phyloP scores from a whole-genome alignment of 495 filamentous ascomycete species.

The Trichoderma asperelloides region DNA sequence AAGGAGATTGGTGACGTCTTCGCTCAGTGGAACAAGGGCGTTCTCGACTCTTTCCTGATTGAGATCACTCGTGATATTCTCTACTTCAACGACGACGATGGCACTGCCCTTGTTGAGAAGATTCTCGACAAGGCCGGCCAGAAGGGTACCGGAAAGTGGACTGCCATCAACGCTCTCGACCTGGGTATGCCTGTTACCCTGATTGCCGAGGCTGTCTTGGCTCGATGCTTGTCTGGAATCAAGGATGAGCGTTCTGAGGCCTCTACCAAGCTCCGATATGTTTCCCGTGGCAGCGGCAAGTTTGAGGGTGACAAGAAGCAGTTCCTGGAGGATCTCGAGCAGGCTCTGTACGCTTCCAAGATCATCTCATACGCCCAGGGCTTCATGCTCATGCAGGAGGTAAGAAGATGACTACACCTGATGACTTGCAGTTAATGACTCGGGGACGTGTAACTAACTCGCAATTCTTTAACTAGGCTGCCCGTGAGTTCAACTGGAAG shows the following conservation, averaged over 20 bases:
- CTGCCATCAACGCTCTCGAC: constrained; percentile 96
- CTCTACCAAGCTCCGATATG: constrained; percentile 59
- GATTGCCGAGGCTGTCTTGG: constrained; percentile 94
- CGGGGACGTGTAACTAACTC: constrained; percentile 15
- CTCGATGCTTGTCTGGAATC: constrained; percentile 85
- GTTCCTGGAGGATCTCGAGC: constrained; percentile 94
- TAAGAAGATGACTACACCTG: constrained; percentile 35
- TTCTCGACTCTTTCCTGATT: constrained; percentile 98
- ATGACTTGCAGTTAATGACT: not conserved
- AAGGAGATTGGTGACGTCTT: constrained; percentile 96
- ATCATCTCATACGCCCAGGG: constrained; percentile 99
- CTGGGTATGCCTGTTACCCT: constrained; percentile 98
- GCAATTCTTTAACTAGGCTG: constrained; percentile 48
- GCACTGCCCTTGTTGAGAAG: constrained; percentile 86
- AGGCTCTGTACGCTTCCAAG: constrained; percentile 98
- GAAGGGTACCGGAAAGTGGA: constrained; percentile 99
- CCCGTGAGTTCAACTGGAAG: constrained; percentile 94
- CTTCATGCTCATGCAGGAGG: constrained; percentile 99
- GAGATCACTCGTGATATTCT: constrained; percentile 98
- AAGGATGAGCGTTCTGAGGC: constrained; percentile 89
- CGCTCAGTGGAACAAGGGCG: constrained; percentile 94
- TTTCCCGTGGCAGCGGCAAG: constrained; percentile 57
- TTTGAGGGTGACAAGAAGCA: constrained; percentile 86
- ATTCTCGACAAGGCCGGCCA: constrained; percentile 97
- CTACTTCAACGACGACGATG: constrained; percentile 93